Evolutionary conservation across 108 stramenopile species (phyloP).

Genomic region (Nannochloropsis salina): DNA sequence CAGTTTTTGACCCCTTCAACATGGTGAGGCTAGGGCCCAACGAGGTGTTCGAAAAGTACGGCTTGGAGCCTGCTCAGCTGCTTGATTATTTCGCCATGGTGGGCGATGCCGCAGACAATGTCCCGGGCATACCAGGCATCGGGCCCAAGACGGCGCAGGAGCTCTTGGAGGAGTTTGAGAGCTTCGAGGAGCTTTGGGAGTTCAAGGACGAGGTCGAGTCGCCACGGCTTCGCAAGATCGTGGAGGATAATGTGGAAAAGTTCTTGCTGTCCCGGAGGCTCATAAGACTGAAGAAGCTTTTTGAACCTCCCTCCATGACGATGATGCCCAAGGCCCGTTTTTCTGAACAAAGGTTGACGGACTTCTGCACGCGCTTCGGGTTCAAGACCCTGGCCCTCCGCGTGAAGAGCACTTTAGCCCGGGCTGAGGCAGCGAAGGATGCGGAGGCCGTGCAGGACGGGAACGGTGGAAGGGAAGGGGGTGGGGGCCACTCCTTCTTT

Average conservation of each 20-base stretch:
- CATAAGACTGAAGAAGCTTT: neutral
- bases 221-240: neutral
- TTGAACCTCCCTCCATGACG: constrained; percentile 4
- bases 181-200: neutral
- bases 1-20: constrained; percentile 69
- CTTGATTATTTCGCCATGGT: constrained; percentile 75
- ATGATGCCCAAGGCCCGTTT: neutral
- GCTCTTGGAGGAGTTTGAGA: constrained; percentile 57
- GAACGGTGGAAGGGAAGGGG: neutral
- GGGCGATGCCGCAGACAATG: constrained; percentile 74
- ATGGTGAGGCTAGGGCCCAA: constrained; percentile 60
- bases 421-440: neutral
- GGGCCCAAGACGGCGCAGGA: constrained; percentile 78
- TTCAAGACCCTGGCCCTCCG: neutral
- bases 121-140: constrained; percentile 72
- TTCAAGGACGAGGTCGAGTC: constrained; percentile 17
- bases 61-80: constrained; percentile 61
- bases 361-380: neutral
- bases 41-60: constrained; percentile 68
- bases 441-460: neutral
- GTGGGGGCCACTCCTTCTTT: neutral
- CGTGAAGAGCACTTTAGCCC: neutral
- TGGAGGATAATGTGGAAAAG: constrained; percentile 14
- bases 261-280: neutral
- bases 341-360: neutral